Evolutionary conservation across 1,284 basidiomycete species (phyloP).

Genomic region (Ustilago lituana): DNA sequence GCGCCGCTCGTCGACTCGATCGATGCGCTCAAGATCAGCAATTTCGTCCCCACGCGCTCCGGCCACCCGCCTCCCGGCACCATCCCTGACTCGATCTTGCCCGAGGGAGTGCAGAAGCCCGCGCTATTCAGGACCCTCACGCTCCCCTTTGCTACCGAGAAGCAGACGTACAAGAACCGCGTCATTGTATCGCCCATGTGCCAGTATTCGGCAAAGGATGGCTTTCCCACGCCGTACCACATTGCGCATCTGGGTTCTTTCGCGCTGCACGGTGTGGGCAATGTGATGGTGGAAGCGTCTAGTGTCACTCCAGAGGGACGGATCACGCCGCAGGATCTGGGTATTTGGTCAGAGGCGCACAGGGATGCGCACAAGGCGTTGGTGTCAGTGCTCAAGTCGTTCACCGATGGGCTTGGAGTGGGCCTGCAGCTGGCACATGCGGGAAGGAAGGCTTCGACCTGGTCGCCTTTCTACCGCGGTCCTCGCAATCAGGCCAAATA

Average conservation of each 20-base stretch:
- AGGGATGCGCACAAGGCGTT: conserved; percentile 76
- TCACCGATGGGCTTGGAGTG: conserved; percentile 74
- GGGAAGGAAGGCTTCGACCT: conserved; percentile 75
- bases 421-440: conserved; percentile 84
- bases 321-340: conserved; percentile 76
- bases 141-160: conserved; percentile 33
- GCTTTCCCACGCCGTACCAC: conserved; percentile 62
- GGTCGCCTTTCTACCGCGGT: conserved; percentile 69
- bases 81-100: conserved; percentile 50
- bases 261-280: conserved; percentile 63
- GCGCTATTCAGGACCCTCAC: conserved; percentile 50
- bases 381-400: conserved; percentile 76
- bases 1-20: conserved; percentile 27
- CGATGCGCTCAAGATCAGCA: conserved; percentile 35
- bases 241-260: conserved; percentile 63
- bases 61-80: conserved; percentile 55
- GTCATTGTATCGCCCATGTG: conserved; percentile 62
- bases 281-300: conserved; percentile 61
- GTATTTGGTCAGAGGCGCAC: conserved; percentile 81
- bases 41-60: conserved; percentile 34
- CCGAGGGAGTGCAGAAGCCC: conserved; percentile 48
- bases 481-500: conserved; percentile 28
- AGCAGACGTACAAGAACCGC: conserved; percentile 57
- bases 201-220: conserved; percentile 59
- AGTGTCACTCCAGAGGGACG: conserved; percentile 79